Percentiles rank a stretch among this genome's conserved stretches.
phyloP scores from a whole-genome alignment of 768 basidiomycete genomes.

The Tephrocybe sp. region DNA sequence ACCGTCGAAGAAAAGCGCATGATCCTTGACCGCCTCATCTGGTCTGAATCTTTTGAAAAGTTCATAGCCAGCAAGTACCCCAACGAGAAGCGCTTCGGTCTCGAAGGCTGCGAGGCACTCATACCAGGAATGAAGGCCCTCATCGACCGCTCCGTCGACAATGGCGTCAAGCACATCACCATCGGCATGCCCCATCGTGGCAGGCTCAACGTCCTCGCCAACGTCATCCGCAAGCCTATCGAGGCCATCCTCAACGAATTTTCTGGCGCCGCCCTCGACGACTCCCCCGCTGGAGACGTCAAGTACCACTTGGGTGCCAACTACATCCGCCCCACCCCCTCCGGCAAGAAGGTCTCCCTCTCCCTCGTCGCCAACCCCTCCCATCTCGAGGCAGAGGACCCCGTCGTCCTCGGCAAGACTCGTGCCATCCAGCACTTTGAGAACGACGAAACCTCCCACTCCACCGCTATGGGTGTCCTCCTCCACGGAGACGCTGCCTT shows the following conservation, averaged over 20 bases:
- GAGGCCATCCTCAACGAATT: constrained; percentile 99
- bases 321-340: constrained; percentile 96
- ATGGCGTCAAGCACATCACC: constrained; percentile 93
- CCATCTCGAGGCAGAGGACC: constrained; percentile 95
- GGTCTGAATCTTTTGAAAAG: constrained; percentile 99
- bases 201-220: constrained; percentile 94
- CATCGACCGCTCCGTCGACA: constrained; percentile 96
- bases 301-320: constrained; percentile 99
- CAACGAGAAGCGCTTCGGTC: constrained; percentile 98
- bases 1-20: constrained; percentile 97
- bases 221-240: constrained; percentile 97
- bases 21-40: constrained; percentile 98
- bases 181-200: constrained; percentile 99
- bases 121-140: constrained; percentile 99
- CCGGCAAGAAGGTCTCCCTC: constrained; percentile 95
- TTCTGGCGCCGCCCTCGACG: constrained; percentile 69
- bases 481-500: constrained; percentile 99
- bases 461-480: constrained; percentile 90
- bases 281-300: constrained; percentile 92
- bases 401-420: constrained; percentile 99
- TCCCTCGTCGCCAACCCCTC: constrained; percentile 99
- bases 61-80: constrained; percentile 99
- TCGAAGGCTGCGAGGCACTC: constrained; percentile 96
- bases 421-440: constrained; percentile 95
- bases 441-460: constrained; percentile 75